Conservation (phyloP, 2,329 filamentous ascomycete genomes). For the Alternaria conjuncta region DNA sequence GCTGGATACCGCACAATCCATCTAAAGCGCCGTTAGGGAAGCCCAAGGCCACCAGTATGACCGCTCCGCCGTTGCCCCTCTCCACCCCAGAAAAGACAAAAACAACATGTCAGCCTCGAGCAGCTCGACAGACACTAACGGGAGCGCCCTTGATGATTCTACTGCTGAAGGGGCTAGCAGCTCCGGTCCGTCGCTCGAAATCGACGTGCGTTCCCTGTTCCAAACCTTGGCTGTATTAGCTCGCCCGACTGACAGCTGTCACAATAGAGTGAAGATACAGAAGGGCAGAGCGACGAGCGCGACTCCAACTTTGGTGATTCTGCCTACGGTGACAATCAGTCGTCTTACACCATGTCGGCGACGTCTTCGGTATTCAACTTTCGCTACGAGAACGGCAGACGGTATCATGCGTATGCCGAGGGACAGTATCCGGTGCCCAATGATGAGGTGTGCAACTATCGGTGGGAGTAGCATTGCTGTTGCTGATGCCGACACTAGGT, state of each 20-base stretch:
- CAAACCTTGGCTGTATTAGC: conserved; percentile 5
- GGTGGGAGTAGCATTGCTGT: neutral
- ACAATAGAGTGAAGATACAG: conserved; percentile 3
- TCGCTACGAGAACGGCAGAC: conserved; percentile 38
- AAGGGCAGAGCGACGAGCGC: conserved; percentile 31
- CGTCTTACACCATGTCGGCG: conserved; percentile 37
- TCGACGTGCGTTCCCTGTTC: conserved; percentile 29
- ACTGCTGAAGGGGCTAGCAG: conserved; percentile 27
- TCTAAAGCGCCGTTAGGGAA: conserved; percentile 8
- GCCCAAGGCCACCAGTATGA: neutral
- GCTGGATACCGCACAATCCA: conserved; percentile 3
- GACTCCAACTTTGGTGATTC: conserved; percentile 37
- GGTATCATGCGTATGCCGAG: conserved; percentile 42
- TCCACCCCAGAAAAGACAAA: neutral
- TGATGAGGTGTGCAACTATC: conserved; percentile 33
- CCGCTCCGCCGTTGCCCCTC: neutral
- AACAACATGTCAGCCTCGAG: conserved; percentile 4
- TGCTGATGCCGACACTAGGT: conserved; percentile 22
- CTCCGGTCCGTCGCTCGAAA: conserved; percentile 35
- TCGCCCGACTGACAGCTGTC: conserved; percentile 18
- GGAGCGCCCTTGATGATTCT: neutral
- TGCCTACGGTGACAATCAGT: conserved; percentile 7
- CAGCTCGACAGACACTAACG: neutral
- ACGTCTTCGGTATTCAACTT: conserved; percentile 40
- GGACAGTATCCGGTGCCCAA: conserved; percentile 42